phyloP scores from a whole-genome alignment of 495 filamentous ascomycete species.

The Aspergillus hancockii region DNA sequence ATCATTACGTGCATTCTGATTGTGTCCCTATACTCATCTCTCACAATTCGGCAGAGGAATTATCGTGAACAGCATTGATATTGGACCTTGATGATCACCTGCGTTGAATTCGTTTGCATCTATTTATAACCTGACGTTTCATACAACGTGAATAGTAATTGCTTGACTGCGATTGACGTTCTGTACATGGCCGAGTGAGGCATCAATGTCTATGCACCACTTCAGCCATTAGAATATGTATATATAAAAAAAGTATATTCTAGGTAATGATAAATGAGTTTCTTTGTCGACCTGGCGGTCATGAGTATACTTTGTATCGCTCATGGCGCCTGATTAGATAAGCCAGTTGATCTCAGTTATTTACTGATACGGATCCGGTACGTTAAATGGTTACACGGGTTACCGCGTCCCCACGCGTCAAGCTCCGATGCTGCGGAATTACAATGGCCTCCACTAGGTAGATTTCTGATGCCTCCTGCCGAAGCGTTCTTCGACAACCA shows the following conservation, averaged over 20 bases:
- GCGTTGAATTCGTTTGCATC: background rate
- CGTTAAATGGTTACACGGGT: constrained; percentile 15
- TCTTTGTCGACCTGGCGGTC: too few relatives aligned
- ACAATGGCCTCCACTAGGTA: background rate
- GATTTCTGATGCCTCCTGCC: background rate
- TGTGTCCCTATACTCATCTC: constrained; percentile 1
- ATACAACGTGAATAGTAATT: constrained; percentile 10
- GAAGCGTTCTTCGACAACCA: background rate
- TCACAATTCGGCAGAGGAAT: constrained; percentile 6
- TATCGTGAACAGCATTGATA: constrained; percentile 2
- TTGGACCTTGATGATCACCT: constrained; percentile 7
- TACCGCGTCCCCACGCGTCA: constrained; percentile 28
- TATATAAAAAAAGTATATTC: too few relatives aligned
- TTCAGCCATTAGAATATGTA: background rate
- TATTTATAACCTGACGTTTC: constrained; percentile 13
- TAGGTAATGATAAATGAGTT: too few relatives aligned
- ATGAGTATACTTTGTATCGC: too few relatives aligned
- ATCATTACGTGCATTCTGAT: background rate
- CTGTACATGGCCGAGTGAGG: background rate
- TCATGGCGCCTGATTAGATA: constrained; percentile 27
- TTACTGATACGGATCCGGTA: too few relatives aligned
- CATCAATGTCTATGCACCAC: background rate
- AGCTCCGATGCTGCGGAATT: constrained; percentile 20
- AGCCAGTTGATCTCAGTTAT: constrained; percentile 10
- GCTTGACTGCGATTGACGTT: background rate